A percentile compares a stretch with the other conserved stretches of the same genome.
phyloP scores from a whole-genome alignment of 164 flowering plant genomes.

The Vitis rupestris region DNA sequence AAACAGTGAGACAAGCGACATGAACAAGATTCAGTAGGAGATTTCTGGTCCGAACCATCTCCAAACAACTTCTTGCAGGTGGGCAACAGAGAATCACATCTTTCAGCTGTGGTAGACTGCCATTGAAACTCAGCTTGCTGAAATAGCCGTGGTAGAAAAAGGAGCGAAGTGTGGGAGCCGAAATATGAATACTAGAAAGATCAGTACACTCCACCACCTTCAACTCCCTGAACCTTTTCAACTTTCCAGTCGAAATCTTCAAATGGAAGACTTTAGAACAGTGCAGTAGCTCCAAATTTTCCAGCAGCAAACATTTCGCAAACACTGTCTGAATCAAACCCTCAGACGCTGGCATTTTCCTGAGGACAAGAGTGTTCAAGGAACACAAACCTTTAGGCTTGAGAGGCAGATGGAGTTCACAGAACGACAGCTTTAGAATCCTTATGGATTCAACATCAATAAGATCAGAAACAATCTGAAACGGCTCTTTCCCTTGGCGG shows the following conservation, averaged over 20 bases:
- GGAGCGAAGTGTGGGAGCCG: conserved; percentile 6
- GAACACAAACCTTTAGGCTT: background rate
- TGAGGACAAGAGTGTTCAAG: background rate
- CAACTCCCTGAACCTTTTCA: conserved; percentile 2
- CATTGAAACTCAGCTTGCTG: background rate
- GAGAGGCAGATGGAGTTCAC: background rate
- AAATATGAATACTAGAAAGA: background rate
- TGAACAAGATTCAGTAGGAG: background rate
- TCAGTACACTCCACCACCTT: conserved; percentile 1
- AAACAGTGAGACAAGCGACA: conserved; percentile 1
- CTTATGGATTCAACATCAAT: conserved; percentile 3
- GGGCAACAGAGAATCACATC: conserved; percentile 4
- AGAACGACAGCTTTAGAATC: background rate
- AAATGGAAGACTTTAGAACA: background rate
- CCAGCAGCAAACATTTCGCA: conserved; percentile 1
- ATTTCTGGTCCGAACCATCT: too few relatives aligned
- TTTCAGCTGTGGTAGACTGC: background rate
- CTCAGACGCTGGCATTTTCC: background rate
- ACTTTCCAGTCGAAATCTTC: background rate
- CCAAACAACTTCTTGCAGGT: background rate
- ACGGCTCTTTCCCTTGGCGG: background rate
- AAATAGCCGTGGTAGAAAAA: background rate
- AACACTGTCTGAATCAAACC: background rate
- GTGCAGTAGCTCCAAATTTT: conserved; percentile 2
- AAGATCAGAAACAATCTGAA: background rate